These are phyloP conservation scores for Penicillium sp. DNA, from an alignment of 2,329 filamentous ascomycete genomes.

Conservation along the genomic window DNA sequence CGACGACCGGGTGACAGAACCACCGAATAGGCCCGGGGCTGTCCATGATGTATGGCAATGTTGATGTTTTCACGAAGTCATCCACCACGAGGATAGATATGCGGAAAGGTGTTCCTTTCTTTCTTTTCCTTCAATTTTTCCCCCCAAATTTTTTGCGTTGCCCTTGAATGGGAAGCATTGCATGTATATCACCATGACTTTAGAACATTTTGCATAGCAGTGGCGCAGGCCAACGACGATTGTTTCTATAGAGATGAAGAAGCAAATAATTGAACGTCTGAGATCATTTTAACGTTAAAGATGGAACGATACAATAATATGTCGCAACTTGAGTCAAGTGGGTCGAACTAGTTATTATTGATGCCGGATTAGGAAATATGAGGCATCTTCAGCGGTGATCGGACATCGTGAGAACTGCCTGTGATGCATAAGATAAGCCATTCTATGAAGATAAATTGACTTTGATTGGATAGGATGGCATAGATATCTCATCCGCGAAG, in stretches of 20 bases:
- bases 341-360: slow-evolving; percentile 18
- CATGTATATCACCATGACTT: slow-evolving; percentile 19
- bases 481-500: neutral
- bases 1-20: slow-evolving; percentile 45
- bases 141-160: neutral
- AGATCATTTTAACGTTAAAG: neutral
- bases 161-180: slow-evolving; percentile 1
- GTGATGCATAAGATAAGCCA: neutral
- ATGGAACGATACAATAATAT: slow-evolving; percentile 6
- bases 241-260: neutral
- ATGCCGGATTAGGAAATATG: slow-evolving; percentile 4
- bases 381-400: neutral
- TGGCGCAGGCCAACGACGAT: slow-evolving; percentile 17
- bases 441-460: neutral
- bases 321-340: slow-evolving; percentile 18
- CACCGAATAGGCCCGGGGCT: slow-evolving; percentile 6
- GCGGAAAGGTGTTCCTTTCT: slow-evolving; percentile 3
- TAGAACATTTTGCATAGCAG: slow-evolving; percentile 27
- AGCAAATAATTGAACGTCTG: neutral
- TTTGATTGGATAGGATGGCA: neutral
- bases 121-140: slow-evolving; percentile 1
- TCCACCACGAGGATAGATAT: neutral
- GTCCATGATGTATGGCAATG: slow-evolving; percentile 12
- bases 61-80: slow-evolving; percentile 10
- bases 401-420: neutral